These are phyloP conservation scores for Anethum foeniculum DNA, from an alignment of 140 eudicot genomes.

Conservation along the genomic window DNA sequence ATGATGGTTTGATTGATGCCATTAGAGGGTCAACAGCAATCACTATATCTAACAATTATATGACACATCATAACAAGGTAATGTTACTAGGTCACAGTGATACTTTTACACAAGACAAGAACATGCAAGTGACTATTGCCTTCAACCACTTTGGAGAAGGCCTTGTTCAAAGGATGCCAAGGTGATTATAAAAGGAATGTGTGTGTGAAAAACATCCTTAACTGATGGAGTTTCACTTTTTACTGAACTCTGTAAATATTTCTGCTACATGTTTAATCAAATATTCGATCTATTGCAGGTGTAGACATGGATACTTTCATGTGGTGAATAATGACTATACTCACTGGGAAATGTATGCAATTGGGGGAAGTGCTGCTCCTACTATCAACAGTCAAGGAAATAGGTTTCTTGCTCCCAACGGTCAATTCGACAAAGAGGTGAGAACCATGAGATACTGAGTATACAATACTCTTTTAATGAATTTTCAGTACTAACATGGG, in stretches of 20 bases:
- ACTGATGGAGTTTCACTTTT: neutral
- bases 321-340: slow-evolving; percentile 54
- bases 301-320: slow-evolving; percentile 50
- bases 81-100: slow-evolving; percentile 41
- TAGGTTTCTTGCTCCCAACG: slow-evolving; percentile 40
- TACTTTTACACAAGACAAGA: slow-evolving; percentile 22
- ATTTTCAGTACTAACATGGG: neutral
- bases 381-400: slow-evolving; percentile 55
- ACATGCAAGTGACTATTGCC: slow-evolving; percentile 42
- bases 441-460: neutral
- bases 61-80: slow-evolving; percentile 42
- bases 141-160: slow-evolving; percentile 48
- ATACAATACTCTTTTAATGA: neutral
- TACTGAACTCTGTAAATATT: neutral
- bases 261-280: neutral
- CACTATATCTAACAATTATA: slow-evolving; percentile 39
- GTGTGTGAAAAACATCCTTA: neutral
- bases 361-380: slow-evolving; percentile 51
- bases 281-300: slow-evolving; percentile 21
- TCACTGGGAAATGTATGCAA: slow-evolving; percentile 53
- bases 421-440: slow-evolving; percentile 37
- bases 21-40: slow-evolving; percentile 42
- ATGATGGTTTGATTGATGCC: slow-evolving; percentile 40
- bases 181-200: slow-evolving; percentile 20
- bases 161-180: slow-evolving; percentile 73